phyloP scores from a whole-genome alignment of 768 basidiomycete species.

The Calocybe gangraenosa region DNA sequence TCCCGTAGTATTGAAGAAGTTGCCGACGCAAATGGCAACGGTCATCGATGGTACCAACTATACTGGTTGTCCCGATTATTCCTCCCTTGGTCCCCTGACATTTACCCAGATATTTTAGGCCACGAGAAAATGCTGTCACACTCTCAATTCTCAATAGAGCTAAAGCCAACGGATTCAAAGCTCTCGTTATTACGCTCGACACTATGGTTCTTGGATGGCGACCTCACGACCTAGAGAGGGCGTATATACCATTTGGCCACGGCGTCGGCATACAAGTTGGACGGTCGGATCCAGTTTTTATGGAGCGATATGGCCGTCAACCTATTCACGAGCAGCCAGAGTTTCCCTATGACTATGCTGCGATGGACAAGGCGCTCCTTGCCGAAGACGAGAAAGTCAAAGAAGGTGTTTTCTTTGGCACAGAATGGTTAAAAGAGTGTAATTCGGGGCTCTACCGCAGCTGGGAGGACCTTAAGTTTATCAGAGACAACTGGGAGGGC shows the following conservation, averaged over 20 bases:
- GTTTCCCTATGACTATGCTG: constrained; percentile 59
- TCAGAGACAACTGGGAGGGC: constrained; percentile 74
- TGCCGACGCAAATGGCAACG: constrained; percentile 63
- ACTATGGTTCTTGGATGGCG: constrained; percentile 73
- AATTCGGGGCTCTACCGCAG: constrained; percentile 59
- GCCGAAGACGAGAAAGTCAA: constrained; percentile 45
- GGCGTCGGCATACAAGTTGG: constrained; percentile 67
- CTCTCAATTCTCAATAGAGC: constrained; percentile 63
- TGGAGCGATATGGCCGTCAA: constrained; percentile 49
- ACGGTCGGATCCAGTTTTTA: constrained; percentile 74
- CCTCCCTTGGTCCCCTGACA: neutral
- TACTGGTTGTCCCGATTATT: constrained; percentile 53
- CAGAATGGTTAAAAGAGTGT: constrained; percentile 58
- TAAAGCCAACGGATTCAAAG: constrained; percentile 60
- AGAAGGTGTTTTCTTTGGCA: constrained; percentile 43
- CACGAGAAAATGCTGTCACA: constrained; percentile 52
- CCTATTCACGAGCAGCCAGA: constrained; percentile 37
- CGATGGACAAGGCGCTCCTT: constrained; percentile 34
- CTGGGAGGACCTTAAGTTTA: constrained; percentile 70
- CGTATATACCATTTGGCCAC: constrained; percentile 64
- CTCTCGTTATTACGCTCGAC: constrained; percentile 78
- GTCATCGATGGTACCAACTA: constrained; percentile 76
- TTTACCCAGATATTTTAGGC: constrained; percentile 38
- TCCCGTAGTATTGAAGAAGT: constrained; percentile 72
- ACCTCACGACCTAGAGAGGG: constrained; percentile 63